Evolutionary conservation across 2,329 filamentous ascomycete species (phyloP).

Genomic region (Pezicula neosporulosa): DNA sequence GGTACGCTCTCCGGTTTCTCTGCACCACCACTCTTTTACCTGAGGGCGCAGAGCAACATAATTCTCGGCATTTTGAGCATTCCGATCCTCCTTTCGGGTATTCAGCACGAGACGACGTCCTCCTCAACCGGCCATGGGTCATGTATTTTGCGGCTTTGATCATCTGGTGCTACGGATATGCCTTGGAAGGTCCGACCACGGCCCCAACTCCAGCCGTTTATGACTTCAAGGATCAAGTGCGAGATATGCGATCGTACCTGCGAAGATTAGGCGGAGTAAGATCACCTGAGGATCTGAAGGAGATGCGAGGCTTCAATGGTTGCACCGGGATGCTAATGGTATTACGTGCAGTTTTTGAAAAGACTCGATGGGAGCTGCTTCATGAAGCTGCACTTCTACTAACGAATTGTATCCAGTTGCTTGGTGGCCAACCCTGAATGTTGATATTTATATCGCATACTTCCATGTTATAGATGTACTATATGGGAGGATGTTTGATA

Average conservation of each 20-base stretch:
- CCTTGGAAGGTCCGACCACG: slow-evolving; percentile 75
- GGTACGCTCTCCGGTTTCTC: slow-evolving; percentile 87
- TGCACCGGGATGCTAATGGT: slow-evolving; percentile 80
- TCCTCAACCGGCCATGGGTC: slow-evolving; percentile 92
- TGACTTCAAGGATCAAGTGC: slow-evolving; percentile 63
- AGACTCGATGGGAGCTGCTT: slow-evolving; percentile 86
- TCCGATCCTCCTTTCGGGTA: slow-evolving; percentile 52
- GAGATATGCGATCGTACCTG: slow-evolving; percentile 79
- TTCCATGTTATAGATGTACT: no score
- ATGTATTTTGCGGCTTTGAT: slow-evolving; percentile 90
- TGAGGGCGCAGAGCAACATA: slow-evolving; percentile 39
- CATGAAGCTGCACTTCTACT: slow-evolving; percentile 81
- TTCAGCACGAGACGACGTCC: slow-evolving; percentile 79
- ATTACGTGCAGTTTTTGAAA: slow-evolving; percentile 75
- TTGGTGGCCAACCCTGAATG: slow-evolving; percentile 10
- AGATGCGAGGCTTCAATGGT: slow-evolving; percentile 72
- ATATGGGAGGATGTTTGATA: no score
- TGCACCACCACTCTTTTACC: slow-evolving; percentile 81
- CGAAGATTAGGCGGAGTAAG: slow-evolving; percentile 66
- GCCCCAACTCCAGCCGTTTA: slow-evolving; percentile 36
- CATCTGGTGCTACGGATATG: slow-evolving; percentile 93
- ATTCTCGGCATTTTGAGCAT: slow-evolving; percentile 28
- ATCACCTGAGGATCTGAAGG: slow-evolving; percentile 74
- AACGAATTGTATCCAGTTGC: slow-evolving; percentile 69
- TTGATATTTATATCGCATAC: no score